Base-by-base conservation (phyloP, 192 early-diverging fungal species). In the Fimicolochytrium jonesii region DNA sequence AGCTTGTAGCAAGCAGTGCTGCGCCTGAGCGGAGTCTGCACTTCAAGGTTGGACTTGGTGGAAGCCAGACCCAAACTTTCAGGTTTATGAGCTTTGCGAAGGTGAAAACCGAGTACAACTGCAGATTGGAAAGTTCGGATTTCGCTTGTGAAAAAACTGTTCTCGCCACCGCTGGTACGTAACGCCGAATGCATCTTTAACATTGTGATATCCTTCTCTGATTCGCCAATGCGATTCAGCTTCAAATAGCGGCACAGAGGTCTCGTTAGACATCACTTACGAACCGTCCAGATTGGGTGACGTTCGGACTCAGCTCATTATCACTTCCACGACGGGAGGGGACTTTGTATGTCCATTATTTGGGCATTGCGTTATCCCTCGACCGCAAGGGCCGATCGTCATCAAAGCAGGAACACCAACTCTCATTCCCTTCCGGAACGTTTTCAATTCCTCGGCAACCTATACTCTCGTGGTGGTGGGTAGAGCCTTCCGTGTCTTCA, bases 241-340 rank as follows among this genome's bases (percentile, higher is more conserved):
- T 13, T 26, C 66, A 6, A 62, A 30, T 13, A 65, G 71, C 25
- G 82, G 82, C 0, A 64, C 72, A 1, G 83, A 85, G 66, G 73
- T 85, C 0, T 59, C 65, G 20, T 13, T 81, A 1, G 83, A 85
- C 51, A 70, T 85, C 1, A 71, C 65, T 0, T 85, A 83, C 54
- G 83, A 85, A 60, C 83, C 83, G 9, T 85, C 82, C 13, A 81
- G 78, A 48, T 58, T 85, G 2, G 83, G 83, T 9, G 82, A 84
- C 62, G 50, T 59, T 6, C 60, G 77, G 18, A 80, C 83, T 3
- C 72, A 77, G 55, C 57, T 85, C 20, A 7, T 77, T 5, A 50
- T 85, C 2, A 54, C 70, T 5, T 85, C 83, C 2, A 9, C 82
- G 11, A 42, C 48, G 6, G 83, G 83, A 25, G 83, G 83, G 4